Evolutionary conservation across 2,329 filamentous ascomycete genomes (phyloP), one percentile per base, ranked within the genome.

Genomic region (Aspergillus felis): DNA sequence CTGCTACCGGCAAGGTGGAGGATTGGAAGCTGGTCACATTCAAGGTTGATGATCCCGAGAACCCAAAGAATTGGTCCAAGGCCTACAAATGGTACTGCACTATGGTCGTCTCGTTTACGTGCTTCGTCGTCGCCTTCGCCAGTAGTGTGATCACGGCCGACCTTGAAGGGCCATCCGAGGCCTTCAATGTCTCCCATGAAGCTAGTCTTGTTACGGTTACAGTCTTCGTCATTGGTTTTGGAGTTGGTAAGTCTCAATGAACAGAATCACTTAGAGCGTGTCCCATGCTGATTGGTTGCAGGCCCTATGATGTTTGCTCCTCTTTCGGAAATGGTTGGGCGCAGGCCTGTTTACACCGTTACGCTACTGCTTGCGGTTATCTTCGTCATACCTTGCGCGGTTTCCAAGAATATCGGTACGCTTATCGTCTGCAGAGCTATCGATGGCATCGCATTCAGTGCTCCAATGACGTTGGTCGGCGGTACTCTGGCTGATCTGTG

Each of bases 61-160:
- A 93, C 67, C 90, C 91, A 0, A 93, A 93, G 80, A 94, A 93
- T 73, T 94, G 89, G 89, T 85, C 82, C 56, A 91, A 91, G 72
- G 78, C 76, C 1, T 88, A 79, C 72, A 94, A 92, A 75, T 93
- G 90, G 90, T 90, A 87, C 68, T 87, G 85, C 68, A 96, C 91
- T 25, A 91, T 95, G 87, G 85, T 91, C 17, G 90, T 96, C 0
- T 89, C 91, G 1, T 61, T 84, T 24, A 90, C 87, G 1, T 91
- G 88, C 68, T 91, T 91, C 68, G 86, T 89, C 44, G 88, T 90
- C 48, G 87, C 88, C 0, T 85, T 91, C 57, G 79, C 81, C 25
- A 91, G 87, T 51, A 85, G 86, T 53, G 87, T 95, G 63, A 87
- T 95, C 69, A 95, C 91, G 0, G 85, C 91, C 10, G 88, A 92